Evolutionary conservation across 1,284 basidiomycete species (phyloP).

Genomic region (Ganoderma lucidum): DNA sequence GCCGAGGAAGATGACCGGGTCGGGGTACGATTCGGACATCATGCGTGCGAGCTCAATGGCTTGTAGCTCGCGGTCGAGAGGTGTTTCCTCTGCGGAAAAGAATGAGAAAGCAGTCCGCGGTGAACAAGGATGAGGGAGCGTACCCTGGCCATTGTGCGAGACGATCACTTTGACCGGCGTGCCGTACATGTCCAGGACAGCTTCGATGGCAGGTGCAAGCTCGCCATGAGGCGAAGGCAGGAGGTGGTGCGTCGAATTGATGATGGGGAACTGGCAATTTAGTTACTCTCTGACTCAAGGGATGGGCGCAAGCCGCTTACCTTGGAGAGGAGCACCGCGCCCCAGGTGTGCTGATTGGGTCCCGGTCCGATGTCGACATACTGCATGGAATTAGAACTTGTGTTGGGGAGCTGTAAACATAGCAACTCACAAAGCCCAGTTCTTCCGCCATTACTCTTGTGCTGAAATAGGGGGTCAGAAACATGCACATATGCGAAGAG

Average conservation of each 20-base stretch:
- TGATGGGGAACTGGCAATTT: constrained; percentile 80
- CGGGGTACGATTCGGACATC: constrained; percentile 76
- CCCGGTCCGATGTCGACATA: constrained; percentile 87
- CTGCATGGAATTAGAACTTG: constrained; percentile 45
- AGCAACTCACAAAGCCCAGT: constrained; percentile 76
- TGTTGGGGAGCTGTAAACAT: not conserved
- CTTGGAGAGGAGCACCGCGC: constrained; percentile 85
- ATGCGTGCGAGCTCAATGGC: constrained; percentile 85
- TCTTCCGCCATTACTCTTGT: constrained; percentile 83
- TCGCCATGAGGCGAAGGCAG: constrained; percentile 91
- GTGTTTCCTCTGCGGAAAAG: constrained; percentile 75
- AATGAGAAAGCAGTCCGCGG: not conserved
- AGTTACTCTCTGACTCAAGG: not conserved
- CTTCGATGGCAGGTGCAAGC: constrained; percentile 92
- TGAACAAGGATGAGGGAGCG: not conserved
- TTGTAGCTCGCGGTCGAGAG: constrained; percentile 89
- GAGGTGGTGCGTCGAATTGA: constrained; percentile 89
- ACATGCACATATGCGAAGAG: not conserved
- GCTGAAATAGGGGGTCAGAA: constrained; percentile 46
- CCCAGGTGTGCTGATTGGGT: constrained; percentile 93
- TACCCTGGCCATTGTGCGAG: constrained; percentile 93
- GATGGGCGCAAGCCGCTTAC: constrained; percentile 42
- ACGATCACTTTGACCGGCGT: constrained; percentile 85
- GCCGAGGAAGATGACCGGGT: constrained; percentile 88
- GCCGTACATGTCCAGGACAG: constrained; percentile 86